Evolutionary conservation across 805 yeast species (phyloP).

Genomic region (Candida corydali): DNA sequence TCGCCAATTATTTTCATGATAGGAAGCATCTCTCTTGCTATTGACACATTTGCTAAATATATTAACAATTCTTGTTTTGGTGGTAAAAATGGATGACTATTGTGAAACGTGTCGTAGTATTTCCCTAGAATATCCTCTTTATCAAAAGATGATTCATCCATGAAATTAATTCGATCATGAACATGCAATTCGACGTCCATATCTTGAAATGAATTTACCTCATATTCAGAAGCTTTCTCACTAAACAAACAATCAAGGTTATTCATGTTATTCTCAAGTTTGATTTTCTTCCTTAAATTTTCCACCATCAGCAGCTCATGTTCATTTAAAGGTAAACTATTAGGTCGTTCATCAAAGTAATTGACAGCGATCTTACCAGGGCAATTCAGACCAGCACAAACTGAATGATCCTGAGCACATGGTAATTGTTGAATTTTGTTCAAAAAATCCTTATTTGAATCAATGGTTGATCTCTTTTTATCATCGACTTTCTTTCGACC

Average conservation of each 20-base stretch:
- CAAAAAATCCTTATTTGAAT: constrained; percentile 2
- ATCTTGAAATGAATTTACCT: constrained; percentile 8
- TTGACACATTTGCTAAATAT: constrained; percentile 28
- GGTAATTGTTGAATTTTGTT: constrained; percentile 9
- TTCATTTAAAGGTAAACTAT: not conserved
- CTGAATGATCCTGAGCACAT: constrained; percentile 9
- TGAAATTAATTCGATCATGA: constrained; percentile 7
- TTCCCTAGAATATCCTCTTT: constrained; percentile 9
- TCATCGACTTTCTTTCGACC: not conserved
- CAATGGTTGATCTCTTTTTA: not conserved
- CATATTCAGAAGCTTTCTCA: constrained; percentile 5
- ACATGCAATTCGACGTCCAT: constrained; percentile 5
- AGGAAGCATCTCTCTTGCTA: constrained; percentile 38
- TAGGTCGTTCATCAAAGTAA: constrained; percentile 4
- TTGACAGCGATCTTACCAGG: constrained; percentile 11
- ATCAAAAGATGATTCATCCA: constrained; percentile 11
- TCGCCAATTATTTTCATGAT: constrained; percentile 49
- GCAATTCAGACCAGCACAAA: constrained; percentile 11
- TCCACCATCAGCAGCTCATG: constrained; percentile 7
- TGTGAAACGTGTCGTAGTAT: constrained; percentile 17
- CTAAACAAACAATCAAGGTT: constrained; percentile 12
- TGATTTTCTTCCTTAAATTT: constrained; percentile 9
- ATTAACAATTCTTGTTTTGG: constrained; percentile 27
- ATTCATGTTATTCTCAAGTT: constrained; percentile 10
- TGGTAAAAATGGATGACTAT: constrained; percentile 47